Evolutionary conservation across 768 basidiomycete genomes (phyloP).

Genomic region (Tylopilus rubrobrunneus): DNA sequence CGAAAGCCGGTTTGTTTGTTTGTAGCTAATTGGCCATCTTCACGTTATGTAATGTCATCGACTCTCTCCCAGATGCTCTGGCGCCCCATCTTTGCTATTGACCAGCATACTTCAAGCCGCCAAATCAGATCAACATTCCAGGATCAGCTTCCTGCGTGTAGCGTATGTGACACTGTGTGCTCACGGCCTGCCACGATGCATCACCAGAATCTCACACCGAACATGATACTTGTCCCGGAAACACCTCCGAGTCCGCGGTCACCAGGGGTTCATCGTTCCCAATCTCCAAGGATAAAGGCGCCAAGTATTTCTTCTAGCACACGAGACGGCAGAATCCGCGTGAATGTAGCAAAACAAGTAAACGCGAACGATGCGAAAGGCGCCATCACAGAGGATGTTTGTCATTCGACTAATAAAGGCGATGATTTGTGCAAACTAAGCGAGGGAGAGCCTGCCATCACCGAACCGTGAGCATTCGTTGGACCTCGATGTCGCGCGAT

Average conservation of each 20-base stretch:
- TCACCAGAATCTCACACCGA: neutral
- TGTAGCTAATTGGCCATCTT: too few relatives aligned
- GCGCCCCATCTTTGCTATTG: too few relatives aligned
- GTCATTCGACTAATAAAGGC: slow-evolving; percentile 6
- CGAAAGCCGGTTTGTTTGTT: too few relatives aligned
- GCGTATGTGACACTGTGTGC: neutral
- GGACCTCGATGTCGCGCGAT: slow-evolving; percentile 3
- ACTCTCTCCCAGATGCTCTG: too few relatives aligned
- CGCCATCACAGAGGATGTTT: slow-evolving; percentile 1
- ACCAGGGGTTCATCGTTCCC: neutral
- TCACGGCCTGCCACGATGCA: slow-evolving; percentile 5
- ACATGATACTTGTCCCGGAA: slow-evolving; percentile 4
- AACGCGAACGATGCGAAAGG: too few relatives aligned
- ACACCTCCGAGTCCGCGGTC: too few relatives aligned
- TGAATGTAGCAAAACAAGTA: slow-evolving; percentile 3
- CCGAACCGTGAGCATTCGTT: slow-evolving; percentile 8
- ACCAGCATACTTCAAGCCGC: too few relatives aligned
- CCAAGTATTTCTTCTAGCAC: neutral
- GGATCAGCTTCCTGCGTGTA: too few relatives aligned
- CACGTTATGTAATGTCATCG: too few relatives aligned
- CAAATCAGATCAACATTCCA: too few relatives aligned
- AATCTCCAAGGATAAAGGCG: too few relatives aligned
- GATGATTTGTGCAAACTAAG: slow-evolving; percentile 6
- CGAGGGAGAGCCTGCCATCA: neutral
- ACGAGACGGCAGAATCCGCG: slow-evolving; percentile 1